phyloP scores from a whole-genome alignment of 1,139 yeast species.

The Saccharomycopsis hybrid region DNA sequence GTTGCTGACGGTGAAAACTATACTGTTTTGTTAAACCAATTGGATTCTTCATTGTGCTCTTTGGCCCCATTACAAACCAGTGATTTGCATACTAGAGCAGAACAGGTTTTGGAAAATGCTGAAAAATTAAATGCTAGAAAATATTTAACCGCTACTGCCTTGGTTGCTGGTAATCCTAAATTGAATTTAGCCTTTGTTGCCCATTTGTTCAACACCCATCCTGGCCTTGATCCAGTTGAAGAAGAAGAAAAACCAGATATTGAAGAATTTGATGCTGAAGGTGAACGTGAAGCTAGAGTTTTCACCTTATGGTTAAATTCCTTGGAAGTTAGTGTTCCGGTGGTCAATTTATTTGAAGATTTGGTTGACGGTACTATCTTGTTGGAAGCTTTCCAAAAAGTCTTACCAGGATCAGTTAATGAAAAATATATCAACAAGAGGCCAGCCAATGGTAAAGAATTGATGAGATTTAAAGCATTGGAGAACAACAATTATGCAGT shows the following conservation, averaged over 20 bases:
- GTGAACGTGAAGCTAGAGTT: conserved; percentile 98
- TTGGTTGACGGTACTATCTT: conserved; percentile 87
- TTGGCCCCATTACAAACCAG: conserved; percentile 62
- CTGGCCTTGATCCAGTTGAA: conserved; percentile 93
- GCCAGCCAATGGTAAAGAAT: conserved; percentile 62
- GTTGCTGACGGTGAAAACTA: conserved; percentile 94
- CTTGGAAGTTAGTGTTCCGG: conserved; percentile 91
- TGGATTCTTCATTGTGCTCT: conserved; percentile 80
- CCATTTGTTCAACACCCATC: conserved; percentile 90
- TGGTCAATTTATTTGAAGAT: conserved; percentile 87
- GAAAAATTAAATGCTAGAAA: conserved; percentile 90
- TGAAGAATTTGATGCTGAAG: conserved; percentile 96
- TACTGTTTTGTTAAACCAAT: conserved; percentile 80
- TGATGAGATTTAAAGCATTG: conserved; percentile 87
- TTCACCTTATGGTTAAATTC: conserved; percentile 97
- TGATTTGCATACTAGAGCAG: conserved; percentile 78
- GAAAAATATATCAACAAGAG: conserved; percentile 75
- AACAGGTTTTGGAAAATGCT: conserved; percentile 75
- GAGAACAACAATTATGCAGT: conserved; percentile 97
- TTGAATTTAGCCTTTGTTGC: conserved; percentile 96
- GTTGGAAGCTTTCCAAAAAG: conserved; percentile 92
- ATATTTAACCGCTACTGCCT: conserved; percentile 86
- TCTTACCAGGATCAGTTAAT: conserved; percentile 87
- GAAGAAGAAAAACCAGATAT: conserved; percentile 86
- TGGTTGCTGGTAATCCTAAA: conserved; percentile 95